Evolutionary conservation across 2,329 filamentous ascomycete species (phyloP).

Genomic region (Sporothrix curviconia): DNA sequence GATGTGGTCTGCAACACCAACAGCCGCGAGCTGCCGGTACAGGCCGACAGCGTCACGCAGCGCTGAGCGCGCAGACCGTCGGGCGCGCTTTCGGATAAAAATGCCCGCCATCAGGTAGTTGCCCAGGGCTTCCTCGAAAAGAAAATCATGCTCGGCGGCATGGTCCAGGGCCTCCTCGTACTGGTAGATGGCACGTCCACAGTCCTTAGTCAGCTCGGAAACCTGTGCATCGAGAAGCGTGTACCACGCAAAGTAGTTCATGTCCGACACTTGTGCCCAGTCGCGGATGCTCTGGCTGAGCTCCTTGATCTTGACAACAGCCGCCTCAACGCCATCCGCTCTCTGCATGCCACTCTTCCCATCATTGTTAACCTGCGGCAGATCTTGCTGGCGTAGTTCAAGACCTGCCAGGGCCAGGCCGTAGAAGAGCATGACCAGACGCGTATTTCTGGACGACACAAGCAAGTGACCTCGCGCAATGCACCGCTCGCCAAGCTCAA

Average conservation of each 20-base stretch:
- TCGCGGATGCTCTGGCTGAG: constrained; percentile 56
- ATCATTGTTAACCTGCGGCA: constrained; percentile 34
- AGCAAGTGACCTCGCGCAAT: constrained; percentile 42
- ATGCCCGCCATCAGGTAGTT: constrained; percentile 70
- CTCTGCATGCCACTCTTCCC: constrained; percentile 31
- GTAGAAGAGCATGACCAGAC: constrained; percentile 53
- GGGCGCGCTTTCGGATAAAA: constrained; percentile 58
- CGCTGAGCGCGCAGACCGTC: constrained; percentile 62
- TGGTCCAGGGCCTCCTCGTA: constrained; percentile 71
- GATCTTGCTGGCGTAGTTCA: constrained; percentile 43
- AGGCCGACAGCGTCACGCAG: constrained; percentile 61
- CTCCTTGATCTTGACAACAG: constrained; percentile 46
- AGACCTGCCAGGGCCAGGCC: constrained; percentile 50
- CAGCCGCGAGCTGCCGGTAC: constrained; percentile 63
- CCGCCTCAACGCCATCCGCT: constrained; percentile 31
- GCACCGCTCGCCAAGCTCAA: constrained; percentile 49
- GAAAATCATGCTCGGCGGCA: constrained; percentile 57
- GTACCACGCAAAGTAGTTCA: constrained; percentile 68
- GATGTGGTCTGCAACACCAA: constrained; percentile 61
- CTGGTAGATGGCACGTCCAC: constrained; percentile 51
- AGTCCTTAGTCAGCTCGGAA: constrained; percentile 52
- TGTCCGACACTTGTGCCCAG: constrained; percentile 56
- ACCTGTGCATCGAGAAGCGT: constrained; percentile 62
- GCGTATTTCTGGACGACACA: constrained; percentile 55
- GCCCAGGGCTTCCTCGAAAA: constrained; percentile 65